phyloP scores from a whole-genome alignment of 2,329 filamentous ascomycete species.

The Sarocladium kiliense region DNA sequence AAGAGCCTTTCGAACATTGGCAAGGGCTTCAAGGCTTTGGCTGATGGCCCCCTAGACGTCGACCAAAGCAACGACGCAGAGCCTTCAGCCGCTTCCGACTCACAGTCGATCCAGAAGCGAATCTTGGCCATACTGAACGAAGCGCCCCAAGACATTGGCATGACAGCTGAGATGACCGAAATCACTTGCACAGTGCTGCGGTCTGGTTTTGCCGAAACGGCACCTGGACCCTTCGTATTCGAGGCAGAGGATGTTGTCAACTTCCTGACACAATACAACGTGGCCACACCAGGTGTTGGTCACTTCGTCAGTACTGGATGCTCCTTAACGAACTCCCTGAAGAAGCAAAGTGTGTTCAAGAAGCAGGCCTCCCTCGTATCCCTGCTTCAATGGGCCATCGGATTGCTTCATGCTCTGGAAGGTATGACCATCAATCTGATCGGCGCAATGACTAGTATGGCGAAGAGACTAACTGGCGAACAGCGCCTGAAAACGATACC shows the following conservation, averaged over 20 bases:
- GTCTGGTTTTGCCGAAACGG: constrained; percentile 69
- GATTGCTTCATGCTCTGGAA: constrained; percentile 56
- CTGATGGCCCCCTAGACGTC: constrained; percentile 63
- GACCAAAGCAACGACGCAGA: constrained; percentile 39
- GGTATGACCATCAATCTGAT: constrained; percentile 14
- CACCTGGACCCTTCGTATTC: constrained; percentile 74
- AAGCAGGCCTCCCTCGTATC: constrained; percentile 43
- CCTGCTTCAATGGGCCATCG: constrained; percentile 57
- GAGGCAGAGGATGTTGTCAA: constrained; percentile 59
- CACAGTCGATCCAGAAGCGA: constrained; percentile 35
- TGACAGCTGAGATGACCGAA: constrained; percentile 64
- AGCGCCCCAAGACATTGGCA: constrained; percentile 47
- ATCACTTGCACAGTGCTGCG: constrained; percentile 66
- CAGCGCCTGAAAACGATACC: constrained; percentile 63
- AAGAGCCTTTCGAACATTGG: constrained; percentile 66
- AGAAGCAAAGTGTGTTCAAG: constrained; percentile 32
- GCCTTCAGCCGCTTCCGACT: constrained; percentile 12
- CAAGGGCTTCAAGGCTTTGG: constrained; percentile 64
- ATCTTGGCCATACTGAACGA: constrained; percentile 42
- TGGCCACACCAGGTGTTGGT: constrained; percentile 61
- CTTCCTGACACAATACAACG: constrained; percentile 55
- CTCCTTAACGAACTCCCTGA: constrained; percentile 60
- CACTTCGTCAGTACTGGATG: constrained; percentile 66
- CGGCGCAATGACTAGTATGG: not conserved
- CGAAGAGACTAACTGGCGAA: not conserved